phyloP scores from a whole-genome alignment of 1,284 basidiomycete species.

The Ceratobasidium sp. region DNA sequence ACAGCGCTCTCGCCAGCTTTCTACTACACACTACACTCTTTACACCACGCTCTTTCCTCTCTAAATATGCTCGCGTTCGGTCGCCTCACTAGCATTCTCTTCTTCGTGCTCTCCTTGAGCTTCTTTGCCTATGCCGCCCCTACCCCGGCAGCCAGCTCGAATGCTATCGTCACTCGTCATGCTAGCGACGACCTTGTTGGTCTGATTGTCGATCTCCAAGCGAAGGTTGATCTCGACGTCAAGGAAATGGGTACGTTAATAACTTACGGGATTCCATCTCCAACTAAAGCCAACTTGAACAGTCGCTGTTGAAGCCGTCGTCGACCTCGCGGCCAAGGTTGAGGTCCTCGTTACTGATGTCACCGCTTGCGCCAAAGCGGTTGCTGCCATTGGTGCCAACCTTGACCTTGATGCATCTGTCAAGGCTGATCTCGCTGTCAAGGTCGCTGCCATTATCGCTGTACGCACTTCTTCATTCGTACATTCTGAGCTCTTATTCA shows the following conservation, averaged over 20 bases:
- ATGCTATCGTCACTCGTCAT: background rate
- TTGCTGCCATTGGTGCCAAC: background rate
- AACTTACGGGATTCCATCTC: background rate
- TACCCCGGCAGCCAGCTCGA: background rate
- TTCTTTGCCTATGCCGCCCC: slow-evolving; percentile 6
- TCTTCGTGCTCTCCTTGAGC: slow-evolving; percentile 21
- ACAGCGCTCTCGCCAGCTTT: too few species aligned
- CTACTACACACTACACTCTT: slow-evolving; percentile 1
- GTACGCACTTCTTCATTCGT: background rate
- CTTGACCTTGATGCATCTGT: background rate
- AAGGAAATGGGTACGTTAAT: background rate
- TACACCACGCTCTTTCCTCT: background rate
- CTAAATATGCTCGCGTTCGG: background rate
- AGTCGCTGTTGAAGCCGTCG: background rate
- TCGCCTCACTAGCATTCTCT: background rate
- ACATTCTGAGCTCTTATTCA: background rate
- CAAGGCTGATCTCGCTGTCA: background rate
- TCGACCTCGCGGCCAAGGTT: background rate
- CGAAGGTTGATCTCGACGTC: background rate
- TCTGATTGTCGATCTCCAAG: background rate
- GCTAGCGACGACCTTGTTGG: background rate
- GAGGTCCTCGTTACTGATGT: background rate
- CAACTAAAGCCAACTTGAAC: background rate
- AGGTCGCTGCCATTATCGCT: background rate
- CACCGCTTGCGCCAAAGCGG: background rate